Evolutionary conservation across 1,284 basidiomycete genomes (phyloP).

Genomic region (Apiotrichum sp.): DNA sequence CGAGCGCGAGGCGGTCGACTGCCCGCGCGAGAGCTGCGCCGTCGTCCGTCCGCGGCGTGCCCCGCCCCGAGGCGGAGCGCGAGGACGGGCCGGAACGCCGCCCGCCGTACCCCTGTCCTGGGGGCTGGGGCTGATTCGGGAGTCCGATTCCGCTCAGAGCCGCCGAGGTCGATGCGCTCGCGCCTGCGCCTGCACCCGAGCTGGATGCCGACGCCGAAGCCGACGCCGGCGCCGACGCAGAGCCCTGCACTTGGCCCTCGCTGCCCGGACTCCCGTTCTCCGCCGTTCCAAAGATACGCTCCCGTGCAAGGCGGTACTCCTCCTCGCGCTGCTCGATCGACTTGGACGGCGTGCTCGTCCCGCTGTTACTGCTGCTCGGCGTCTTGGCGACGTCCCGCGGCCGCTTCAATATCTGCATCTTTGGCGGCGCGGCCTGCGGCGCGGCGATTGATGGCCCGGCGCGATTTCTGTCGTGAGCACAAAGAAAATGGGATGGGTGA

Average conservation of each 20-base stretch:
- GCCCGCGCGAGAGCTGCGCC: constrained; percentile 8
- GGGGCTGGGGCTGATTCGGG: too few relatives aligned
- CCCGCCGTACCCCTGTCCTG: neutral
- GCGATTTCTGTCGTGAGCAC: constrained; percentile 10
- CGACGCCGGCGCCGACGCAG: neutral
- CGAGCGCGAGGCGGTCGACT: constrained; percentile 4
- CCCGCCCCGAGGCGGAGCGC: neutral
- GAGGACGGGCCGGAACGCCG: neutral
- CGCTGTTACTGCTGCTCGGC: neutral
- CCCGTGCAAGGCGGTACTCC: constrained; percentile 20
- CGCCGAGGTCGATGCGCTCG: neutral
- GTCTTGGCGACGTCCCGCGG: neutral
- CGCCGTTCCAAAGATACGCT: constrained; percentile 17
- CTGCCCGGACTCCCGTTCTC: neutral
- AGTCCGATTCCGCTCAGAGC: neutral
- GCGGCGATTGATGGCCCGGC: neutral
- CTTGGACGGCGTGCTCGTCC: constrained; percentile 13
- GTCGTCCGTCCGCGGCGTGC: neutral
- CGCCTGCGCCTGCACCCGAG: neutral
- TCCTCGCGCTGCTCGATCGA: constrained; percentile 18
- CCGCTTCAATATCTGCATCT: constrained; percentile 19
- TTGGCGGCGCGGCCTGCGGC: constrained; percentile 7
- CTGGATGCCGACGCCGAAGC: neutral
- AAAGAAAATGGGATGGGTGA: too few relatives aligned
- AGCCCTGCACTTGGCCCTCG: neutral